Evolutionary conservation across 2,329 filamentous ascomycete genomes (phyloP).

Genomic region (Graphiopsis chlorocephala): DNA sequence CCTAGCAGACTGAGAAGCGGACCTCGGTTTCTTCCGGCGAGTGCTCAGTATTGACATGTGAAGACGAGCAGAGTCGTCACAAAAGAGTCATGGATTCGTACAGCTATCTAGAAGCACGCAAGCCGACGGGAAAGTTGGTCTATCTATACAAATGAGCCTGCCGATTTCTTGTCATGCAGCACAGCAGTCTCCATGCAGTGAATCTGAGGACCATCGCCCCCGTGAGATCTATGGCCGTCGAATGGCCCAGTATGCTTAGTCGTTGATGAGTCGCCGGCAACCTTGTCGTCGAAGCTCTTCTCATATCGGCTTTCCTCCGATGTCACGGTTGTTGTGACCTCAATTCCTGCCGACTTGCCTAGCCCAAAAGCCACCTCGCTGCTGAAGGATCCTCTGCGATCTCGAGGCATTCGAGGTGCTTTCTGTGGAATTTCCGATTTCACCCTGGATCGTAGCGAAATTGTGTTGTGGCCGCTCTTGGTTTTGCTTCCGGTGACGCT

Average conservation of each 20-base stretch:
- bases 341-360: not conserved
- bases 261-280: not conserved
- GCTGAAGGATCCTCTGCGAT: not conserved
- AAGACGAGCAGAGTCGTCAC: not conserved
- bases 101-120: not conserved
- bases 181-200: not conserved
- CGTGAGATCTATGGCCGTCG: not conserved
- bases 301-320: not conserved
- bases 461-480: not conserved
- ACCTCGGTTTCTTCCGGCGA: not conserved
- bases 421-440: not conserved
- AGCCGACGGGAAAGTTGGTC: not conserved
- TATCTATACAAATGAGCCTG: conserved; percentile 4
- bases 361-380: conserved; percentile 1
- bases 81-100: not conserved
- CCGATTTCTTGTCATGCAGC: not conserved
- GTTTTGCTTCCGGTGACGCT: conserved; percentile 7
- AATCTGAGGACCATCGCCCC: not conserved
- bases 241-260: not conserved
- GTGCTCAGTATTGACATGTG: not conserved
- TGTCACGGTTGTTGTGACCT: not conserved
- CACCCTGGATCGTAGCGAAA: conserved; percentile 6
- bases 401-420: not conserved
- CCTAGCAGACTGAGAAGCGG: not conserved
- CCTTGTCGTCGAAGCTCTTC: not conserved